A percentile compares a stretch with the other conserved stretches of the same genome.
Conservation (phyloP, 352 stramenopile species). For the Pythium aphanidermatum region DNA sequence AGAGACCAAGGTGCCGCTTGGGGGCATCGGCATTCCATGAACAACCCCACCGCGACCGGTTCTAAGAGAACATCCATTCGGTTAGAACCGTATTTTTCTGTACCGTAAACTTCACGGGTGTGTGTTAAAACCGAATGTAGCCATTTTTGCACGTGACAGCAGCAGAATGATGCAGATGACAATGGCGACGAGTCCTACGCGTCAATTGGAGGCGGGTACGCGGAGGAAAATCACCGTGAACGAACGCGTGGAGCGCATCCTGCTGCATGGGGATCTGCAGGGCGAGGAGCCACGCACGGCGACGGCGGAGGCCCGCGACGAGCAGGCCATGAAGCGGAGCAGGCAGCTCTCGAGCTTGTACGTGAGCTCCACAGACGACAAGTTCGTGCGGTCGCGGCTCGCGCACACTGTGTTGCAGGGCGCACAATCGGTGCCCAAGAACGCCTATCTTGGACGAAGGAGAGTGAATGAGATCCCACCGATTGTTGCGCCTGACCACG, state of each 20-base stretch:
- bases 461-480: slow-evolving; percentile 8
- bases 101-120: too few species aligned
- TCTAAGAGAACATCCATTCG: too few species aligned
- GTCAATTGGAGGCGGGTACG: too few species aligned
- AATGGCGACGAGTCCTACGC: too few species aligned
- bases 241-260: slow-evolving; percentile 53
- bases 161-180: neutral
- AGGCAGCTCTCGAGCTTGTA: slow-evolving; percentile 46
- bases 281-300: slow-evolving; percentile 24
- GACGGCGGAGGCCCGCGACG: slow-evolving; percentile 23
- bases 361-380: slow-evolving; percentile 34
- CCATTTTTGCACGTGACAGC: too few species aligned
- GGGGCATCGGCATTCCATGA: too few species aligned
- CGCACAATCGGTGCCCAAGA: slow-evolving; percentile 17
- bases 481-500: slow-evolving; percentile 1
- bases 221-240: slow-evolving; percentile 65
- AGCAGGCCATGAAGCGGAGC: slow-evolving; percentile 22
- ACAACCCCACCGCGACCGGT: too few species aligned
- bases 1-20: too few species aligned
- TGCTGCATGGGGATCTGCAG: slow-evolving; percentile 36
- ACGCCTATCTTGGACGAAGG: slow-evolving; percentile 3
- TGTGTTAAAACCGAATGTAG: too few species aligned
- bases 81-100: too few species aligned
- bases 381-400: slow-evolving; percentile 26
- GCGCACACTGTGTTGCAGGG: slow-evolving; percentile 4